Evolutionary conservation across 768 basidiomycete genomes (phyloP).

Genomic region (Mycena leptocephala): DNA sequence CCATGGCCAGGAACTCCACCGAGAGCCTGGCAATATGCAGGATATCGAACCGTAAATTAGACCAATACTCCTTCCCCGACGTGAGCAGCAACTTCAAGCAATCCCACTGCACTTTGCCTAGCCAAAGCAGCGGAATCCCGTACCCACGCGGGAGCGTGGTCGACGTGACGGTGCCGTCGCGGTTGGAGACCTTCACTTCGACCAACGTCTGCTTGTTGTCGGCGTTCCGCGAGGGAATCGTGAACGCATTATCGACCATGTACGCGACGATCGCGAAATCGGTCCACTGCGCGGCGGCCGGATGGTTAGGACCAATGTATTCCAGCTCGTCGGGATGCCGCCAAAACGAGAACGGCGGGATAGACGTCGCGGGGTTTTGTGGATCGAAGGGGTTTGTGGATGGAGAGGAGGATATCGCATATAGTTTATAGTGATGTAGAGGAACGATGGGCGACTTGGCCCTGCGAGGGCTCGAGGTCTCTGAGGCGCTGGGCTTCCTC

Average conservation of each 20-base stretch:
- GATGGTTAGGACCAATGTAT: slow-evolving; percentile 31
- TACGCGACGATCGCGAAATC: slow-evolving; percentile 26
- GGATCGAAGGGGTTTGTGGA: slow-evolving; percentile 31
- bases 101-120: slow-evolving; percentile 34
- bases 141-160: slow-evolving; percentile 33
- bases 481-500: slow-evolving; percentile 25
- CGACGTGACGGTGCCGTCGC: neutral
- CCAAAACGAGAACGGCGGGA: slow-evolving; percentile 32
- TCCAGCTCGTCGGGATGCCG: slow-evolving; percentile 25
- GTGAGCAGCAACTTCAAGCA: slow-evolving; percentile 30
- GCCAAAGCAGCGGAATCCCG: slow-evolving; percentile 34
- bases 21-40: slow-evolving; percentile 30
- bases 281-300: slow-evolving; percentile 18
- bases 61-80: slow-evolving; percentile 24
- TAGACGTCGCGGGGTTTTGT: neutral
- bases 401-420: slow-evolving; percentile 33
- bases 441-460: slow-evolving; percentile 1
- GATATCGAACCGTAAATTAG: slow-evolving; percentile 26
- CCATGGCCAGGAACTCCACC: slow-evolving; percentile 28
- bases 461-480: slow-evolving; percentile 26
- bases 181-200: slow-evolving; percentile 17
- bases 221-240: slow-evolving; percentile 30
- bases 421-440: slow-evolving; percentile 28
- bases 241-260: slow-evolving; percentile 34
- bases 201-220: slow-evolving; percentile 35